Percentiles rank a stretch among this genome's conserved stretches.
Conservation (phyloP, 805 yeast species). For the Cyberlindnera euphorbiiphila region DNA sequence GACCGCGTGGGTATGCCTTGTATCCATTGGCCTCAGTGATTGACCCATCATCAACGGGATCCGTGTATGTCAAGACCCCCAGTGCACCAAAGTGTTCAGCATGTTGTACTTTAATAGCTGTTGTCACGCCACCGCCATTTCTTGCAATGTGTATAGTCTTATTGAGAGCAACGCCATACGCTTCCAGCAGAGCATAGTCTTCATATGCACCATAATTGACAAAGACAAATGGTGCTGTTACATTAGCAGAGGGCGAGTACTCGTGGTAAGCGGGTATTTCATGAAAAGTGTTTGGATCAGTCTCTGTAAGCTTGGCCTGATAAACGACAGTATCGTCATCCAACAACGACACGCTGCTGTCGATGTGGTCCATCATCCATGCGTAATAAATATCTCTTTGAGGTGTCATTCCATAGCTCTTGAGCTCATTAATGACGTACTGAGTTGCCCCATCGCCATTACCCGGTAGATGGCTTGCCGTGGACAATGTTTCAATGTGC, state of each 20-base stretch:
- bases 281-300: constrained; percentile 43
- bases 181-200: constrained; percentile 46
- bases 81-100: constrained; percentile 61
- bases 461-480: constrained; percentile 24
- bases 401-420: constrained; percentile 48
- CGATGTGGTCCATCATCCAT: constrained; percentile 49
- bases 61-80: constrained; percentile 50
- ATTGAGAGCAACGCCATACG: constrained; percentile 39
- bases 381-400: constrained; percentile 52
- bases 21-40: constrained; percentile 53
- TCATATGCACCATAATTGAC: constrained; percentile 56
- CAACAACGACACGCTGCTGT: constrained; percentile 37
- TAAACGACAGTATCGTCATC: constrained; percentile 35
- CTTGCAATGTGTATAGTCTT: constrained; percentile 61
- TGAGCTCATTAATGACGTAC: constrained; percentile 47
- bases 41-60: constrained; percentile 58
- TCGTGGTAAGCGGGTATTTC: constrained; percentile 56
- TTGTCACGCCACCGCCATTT: constrained; percentile 46
- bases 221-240: constrained; percentile 50
- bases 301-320: constrained; percentile 44
- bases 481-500: constrained; percentile 27
- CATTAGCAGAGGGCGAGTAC: constrained; percentile 62
- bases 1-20: constrained; percentile 57
- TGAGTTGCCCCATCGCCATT: constrained; percentile 37
- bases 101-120: constrained; percentile 55